Evolutionary conservation across 345 rosid genomes (phyloP), one percentile per base, ranked within the genome.

Genomic region (Jatropha curcas): DNA sequence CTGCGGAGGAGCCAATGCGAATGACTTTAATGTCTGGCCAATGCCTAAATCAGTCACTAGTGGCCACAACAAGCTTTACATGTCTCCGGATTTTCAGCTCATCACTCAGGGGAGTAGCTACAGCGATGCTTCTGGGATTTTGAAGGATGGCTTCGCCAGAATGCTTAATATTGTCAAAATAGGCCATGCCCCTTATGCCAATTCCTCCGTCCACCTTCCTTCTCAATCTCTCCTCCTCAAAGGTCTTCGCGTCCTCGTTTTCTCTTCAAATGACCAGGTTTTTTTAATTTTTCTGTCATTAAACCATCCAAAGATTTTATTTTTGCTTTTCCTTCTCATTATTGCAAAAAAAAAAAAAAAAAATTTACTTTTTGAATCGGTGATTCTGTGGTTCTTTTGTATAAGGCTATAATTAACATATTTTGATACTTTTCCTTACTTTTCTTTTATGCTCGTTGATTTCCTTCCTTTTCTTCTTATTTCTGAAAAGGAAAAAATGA

Each of bases 131-230:
- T 82, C 84, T 11, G 86, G 70, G 64, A 77, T 86, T 27, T 73
- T 90, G 55, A 81, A 80, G 77, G 88, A 87, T 9, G 96, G 76
- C 0, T 88, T 90, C 73, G 59, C 84, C 20, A 81, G 89, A 77
- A 82, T 88, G 89, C 63, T 90, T 20, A 76, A 41, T 53, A 60
- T 81, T 60, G 60, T 87, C 65, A 82, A 71, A 62, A 28, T 74
- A n/a, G 79, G 70, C 68, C 92, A 87, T 69, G 82, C 66, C 33
- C 55, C 78, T 70, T 79, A 79, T 41, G 52, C 59, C 52, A 78
- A 83, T 69, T 22, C 45, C 57, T 86, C 96, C 34, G 67, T 48
- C 55, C 6, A 68, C 31, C 70, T 70, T 53, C 62, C 60, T 8
- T 78, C 88, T n/a, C n/a, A n/a, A n/a, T n/a, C n/a, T 65, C 22